Conservation (phyloP, 2,329 filamentous ascomycete species). For the Fusarium chuoi region DNA sequence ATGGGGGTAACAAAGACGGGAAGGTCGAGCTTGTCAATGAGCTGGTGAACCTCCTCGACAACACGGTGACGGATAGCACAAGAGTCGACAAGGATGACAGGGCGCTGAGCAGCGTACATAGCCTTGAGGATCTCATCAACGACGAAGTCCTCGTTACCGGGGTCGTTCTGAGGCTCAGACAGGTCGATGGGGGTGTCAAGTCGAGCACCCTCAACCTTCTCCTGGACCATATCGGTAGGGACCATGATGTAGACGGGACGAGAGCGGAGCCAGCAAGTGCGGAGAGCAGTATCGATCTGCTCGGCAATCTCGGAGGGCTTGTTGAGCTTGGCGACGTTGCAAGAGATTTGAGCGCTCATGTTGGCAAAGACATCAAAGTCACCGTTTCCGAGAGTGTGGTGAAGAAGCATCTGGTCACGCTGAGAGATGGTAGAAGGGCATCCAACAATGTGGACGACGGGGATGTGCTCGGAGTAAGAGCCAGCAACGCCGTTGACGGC, state of each 20-base stretch:
- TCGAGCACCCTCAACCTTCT: slow-evolving; percentile 78
- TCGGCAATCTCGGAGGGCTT: slow-evolving; percentile 75
- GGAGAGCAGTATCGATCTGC: slow-evolving; percentile 81
- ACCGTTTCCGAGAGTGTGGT: slow-evolving; percentile 80
- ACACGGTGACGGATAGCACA: slow-evolving; percentile 83
- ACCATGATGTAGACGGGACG: slow-evolving; percentile 86
- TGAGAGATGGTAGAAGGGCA: slow-evolving; percentile 61
- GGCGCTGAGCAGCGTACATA: slow-evolving; percentile 76
- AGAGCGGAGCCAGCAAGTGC: slow-evolving; percentile 77
- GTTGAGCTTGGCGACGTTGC: slow-evolving; percentile 75
- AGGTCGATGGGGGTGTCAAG: slow-evolving; percentile 78
- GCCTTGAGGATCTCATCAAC: slow-evolving; percentile 81
- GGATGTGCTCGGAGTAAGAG: slow-evolving; percentile 77
- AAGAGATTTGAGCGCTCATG: slow-evolving; percentile 79
- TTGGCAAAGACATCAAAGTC: slow-evolving; percentile 85
- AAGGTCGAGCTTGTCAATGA: slow-evolving; percentile 78
- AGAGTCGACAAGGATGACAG: slow-evolving; percentile 83
- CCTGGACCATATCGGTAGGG: slow-evolving; percentile 81
- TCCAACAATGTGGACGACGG: slow-evolving; percentile 75
- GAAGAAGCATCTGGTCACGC: slow-evolving; percentile 61
- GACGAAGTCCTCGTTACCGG: slow-evolving; percentile 82
- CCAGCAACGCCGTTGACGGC: slow-evolving; percentile 79
- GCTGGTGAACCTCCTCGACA: slow-evolving; percentile 74
- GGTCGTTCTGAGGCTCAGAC: slow-evolving; percentile 70
- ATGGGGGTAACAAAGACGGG: slow-evolving; percentile 91